Evolutionary conservation across 805 yeast species (phyloP).

Genomic region (Metschnikowia chrysomelidarum): DNA sequence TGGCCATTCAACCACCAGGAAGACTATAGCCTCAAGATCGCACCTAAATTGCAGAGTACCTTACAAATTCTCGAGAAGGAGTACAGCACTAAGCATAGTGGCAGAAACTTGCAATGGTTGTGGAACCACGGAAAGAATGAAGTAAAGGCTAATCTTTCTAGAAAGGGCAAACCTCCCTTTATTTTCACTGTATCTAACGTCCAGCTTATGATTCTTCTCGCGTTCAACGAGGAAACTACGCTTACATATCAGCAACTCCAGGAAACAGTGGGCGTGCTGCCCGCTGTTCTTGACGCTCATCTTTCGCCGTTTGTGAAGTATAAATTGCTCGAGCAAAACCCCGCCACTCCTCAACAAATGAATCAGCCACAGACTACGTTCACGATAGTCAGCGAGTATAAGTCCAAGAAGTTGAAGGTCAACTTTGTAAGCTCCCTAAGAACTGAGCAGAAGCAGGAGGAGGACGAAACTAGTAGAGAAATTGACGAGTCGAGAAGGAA

Average conservation of each 20-base stretch:
- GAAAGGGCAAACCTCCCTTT: slow-evolving; percentile 79
- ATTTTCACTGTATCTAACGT: slow-evolving; percentile 77
- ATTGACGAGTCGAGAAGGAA: slow-evolving; percentile 84
- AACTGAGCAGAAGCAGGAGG: slow-evolving; percentile 64
- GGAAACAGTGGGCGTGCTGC: slow-evolving; percentile 66
- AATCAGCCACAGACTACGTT: slow-evolving; percentile 49
- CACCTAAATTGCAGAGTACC: slow-evolving; percentile 62
- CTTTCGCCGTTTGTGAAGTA: slow-evolving; percentile 77
- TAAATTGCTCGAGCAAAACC: slow-evolving; percentile 66
- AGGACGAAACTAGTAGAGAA: slow-evolving; percentile 73
- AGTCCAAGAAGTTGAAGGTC: slow-evolving; percentile 78
- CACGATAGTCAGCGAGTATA: slow-evolving; percentile 76
- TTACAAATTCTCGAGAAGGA: slow-evolving; percentile 65
- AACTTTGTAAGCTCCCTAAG: slow-evolving; percentile 67
- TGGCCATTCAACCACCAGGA: slow-evolving; percentile 68
- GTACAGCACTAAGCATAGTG: slow-evolving; percentile 74
- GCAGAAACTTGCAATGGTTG: slow-evolving; percentile 90
- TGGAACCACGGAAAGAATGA: slow-evolving; percentile 96
- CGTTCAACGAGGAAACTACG: slow-evolving; percentile 71
- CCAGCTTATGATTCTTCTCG: slow-evolving; percentile 82
- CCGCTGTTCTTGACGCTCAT: slow-evolving; percentile 68
- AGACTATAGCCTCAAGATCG: slow-evolving; percentile 52
- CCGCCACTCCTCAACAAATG: slow-evolving; percentile 56
- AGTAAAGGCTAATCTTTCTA: slow-evolving; percentile 78
- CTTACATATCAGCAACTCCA: slow-evolving; percentile 59